A percentile compares a stretch with the other conserved stretches of the same genome.
Conservation (phyloP, 306 rosid genomes). For the Echinosophora koreensis region DNA sequence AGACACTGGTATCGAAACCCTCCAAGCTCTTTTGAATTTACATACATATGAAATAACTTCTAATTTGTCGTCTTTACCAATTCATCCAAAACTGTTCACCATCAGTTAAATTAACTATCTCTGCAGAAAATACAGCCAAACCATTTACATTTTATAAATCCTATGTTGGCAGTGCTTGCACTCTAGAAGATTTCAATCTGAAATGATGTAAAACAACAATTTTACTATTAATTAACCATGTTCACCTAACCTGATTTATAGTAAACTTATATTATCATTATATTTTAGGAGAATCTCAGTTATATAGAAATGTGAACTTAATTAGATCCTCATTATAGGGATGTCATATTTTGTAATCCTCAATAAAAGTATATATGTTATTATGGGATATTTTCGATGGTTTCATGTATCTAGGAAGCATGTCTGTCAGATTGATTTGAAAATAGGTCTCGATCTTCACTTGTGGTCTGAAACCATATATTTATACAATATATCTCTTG, state of each 20-base stretch:
- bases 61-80: conserved; percentile 55
- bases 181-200: no score
- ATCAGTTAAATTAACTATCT: conserved; percentile 33
- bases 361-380: conserved; percentile 45
- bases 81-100: conserved; percentile 30
- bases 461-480: conserved; percentile 40
- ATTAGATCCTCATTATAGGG: conserved; percentile 50
- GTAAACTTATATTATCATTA: conserved; percentile 30
- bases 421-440: conserved; percentile 70
- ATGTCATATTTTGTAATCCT: conserved; percentile 49
- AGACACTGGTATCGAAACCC: conserved; percentile 11
- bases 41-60: conserved; percentile 47
- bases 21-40: conserved; percentile 53
- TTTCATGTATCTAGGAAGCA: conserved; percentile 63
- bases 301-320: conserved; percentile 44
- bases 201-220: background rate
- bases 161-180: background rate
- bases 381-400: conserved; percentile 42
- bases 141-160: background rate
- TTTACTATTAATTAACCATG: conserved; percentile 39
- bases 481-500: conserved; percentile 34
- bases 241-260: conserved; percentile 36
- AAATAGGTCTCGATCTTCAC: conserved; percentile 34
- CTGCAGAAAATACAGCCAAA: background rate
- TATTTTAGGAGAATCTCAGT: conserved; percentile 40